Percentiles rank a stretch among this genome's conserved stretches.
Evolutionary conservation across 768 basidiomycete genomes (phyloP).

Genomic region (Mycena venus): DNA sequence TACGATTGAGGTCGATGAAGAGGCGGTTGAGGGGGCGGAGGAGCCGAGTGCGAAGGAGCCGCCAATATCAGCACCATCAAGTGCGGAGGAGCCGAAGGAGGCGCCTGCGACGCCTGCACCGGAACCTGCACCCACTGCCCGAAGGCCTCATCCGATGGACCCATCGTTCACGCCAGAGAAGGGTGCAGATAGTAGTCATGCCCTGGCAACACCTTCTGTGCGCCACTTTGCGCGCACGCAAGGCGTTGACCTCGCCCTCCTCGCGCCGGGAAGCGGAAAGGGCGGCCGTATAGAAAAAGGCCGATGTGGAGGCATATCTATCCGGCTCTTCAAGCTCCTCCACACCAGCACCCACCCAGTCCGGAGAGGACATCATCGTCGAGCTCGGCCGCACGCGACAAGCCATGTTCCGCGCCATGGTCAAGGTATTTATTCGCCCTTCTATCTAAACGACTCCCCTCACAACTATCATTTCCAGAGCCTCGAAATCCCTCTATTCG

Average conservation of each 20-base stretch:
- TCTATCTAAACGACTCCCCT: background rate
- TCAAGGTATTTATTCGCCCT: constrained; percentile 67
- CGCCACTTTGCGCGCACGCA: constrained; percentile 81
- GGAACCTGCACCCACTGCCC: constrained; percentile 19
- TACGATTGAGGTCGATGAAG: constrained; percentile 84
- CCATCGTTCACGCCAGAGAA: constrained; percentile 30
- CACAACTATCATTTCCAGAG: constrained; percentile 60
- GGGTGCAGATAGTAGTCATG: constrained; percentile 42
- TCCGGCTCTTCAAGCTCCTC: constrained; percentile 37
- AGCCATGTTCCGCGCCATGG: constrained; percentile 94
- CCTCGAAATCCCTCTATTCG: constrained; percentile 89
- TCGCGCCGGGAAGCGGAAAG: constrained; percentile 80
- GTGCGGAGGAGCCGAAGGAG: constrained; percentile 58
- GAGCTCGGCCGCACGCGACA: constrained; percentile 83
- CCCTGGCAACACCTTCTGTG: constrained; percentile 83
- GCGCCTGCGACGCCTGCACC: background rate
- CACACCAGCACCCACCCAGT: background rate
- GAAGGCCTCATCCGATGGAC: constrained; percentile 55
- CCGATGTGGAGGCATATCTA: constrained; percentile 78
- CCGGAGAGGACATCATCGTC: constrained; percentile 66
- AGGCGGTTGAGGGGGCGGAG: constrained; percentile 44
- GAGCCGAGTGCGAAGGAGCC: constrained; percentile 29
- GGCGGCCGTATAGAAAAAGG: constrained; percentile 81
- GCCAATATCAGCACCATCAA: background rate
- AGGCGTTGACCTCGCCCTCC: constrained; percentile 67